These are phyloP conservation scores for Hyphopichia pseudoburtonii DNA, from an alignment of 1,139 yeast species.

Conservation along the genomic window DNA sequence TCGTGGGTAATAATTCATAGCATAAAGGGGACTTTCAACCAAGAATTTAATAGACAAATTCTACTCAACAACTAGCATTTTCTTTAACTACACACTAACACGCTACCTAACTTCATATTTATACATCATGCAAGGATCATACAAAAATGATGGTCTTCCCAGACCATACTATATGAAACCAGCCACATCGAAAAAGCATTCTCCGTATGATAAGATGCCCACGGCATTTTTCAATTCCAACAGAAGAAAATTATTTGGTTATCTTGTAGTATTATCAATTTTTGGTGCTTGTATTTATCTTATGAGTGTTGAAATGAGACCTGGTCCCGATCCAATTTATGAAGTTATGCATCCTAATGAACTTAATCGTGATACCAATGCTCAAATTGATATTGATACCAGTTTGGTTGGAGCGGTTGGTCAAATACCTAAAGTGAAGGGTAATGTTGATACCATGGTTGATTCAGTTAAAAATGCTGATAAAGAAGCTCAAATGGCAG, in stretches of 20 bases:
- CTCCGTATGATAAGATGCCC: constrained; percentile 40
- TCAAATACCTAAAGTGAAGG: constrained; percentile 1
- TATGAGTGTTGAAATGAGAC: constrained; percentile 38
- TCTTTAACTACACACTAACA: too few relatives aligned
- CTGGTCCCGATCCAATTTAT: constrained; percentile 26
- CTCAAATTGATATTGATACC: neutral
- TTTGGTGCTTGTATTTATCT: constrained; percentile 38
- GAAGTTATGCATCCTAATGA: constrained; percentile 24
- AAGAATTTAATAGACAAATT: too few relatives aligned
- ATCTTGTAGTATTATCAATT: constrained; percentile 33
- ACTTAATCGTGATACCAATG: neutral
- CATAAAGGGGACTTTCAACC: neutral
- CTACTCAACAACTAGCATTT: too few relatives aligned
- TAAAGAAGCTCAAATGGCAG: constrained; percentile 30
- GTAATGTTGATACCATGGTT: constrained; percentile 25
- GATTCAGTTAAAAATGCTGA: constrained; percentile 25
- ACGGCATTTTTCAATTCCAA: constrained; percentile 35
- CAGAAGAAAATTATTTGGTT: constrained; percentile 40
- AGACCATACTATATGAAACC: constrained; percentile 54
- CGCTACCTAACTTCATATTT: too few relatives aligned
- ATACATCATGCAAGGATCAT: constrained; percentile 46
- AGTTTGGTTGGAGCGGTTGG: too few relatives aligned
- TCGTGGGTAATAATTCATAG: too few relatives aligned
- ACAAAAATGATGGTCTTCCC: constrained; percentile 45
- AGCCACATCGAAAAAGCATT: constrained; percentile 26